phyloP scores from a whole-genome alignment of 2,329 filamentous ascomycete species.

The Nannizziopsis arthrosporioides region DNA sequence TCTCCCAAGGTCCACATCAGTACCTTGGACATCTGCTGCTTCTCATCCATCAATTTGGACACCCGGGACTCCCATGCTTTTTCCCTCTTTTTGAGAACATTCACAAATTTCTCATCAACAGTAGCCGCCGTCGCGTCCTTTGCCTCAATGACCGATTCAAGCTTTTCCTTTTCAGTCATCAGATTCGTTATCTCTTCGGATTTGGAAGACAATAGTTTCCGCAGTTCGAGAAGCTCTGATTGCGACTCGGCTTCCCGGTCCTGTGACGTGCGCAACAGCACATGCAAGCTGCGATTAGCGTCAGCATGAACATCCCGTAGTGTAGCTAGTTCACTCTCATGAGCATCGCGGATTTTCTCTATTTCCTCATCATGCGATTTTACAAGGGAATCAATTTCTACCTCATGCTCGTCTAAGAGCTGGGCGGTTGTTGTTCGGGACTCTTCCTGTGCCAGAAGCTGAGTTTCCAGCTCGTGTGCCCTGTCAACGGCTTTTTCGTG shows the following conservation, averaged over 20 bases:
- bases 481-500: constrained; percentile 24
- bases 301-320: constrained; percentile 29
- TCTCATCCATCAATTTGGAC: constrained; percentile 31
- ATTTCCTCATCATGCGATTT: constrained; percentile 28
- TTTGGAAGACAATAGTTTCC: constrained; percentile 14
- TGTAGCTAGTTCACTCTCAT: constrained; percentile 27
- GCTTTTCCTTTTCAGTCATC: constrained; percentile 24
- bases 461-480: constrained; percentile 22
- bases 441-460: constrained; percentile 19
- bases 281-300: constrained; percentile 27
- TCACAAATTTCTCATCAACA: constrained; percentile 31
- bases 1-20: constrained; percentile 33
- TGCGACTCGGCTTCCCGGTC: constrained; percentile 27
- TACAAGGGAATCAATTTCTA: constrained; percentile 17
- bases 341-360: constrained; percentile 27
- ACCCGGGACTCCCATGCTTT: constrained; percentile 34
- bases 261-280: constrained; percentile 25
- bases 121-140: constrained; percentile 33
- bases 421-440: constrained; percentile 21
- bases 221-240: constrained; percentile 24
- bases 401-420: constrained; percentile 8
- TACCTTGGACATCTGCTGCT: constrained; percentile 31
- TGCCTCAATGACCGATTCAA: constrained; percentile 27
- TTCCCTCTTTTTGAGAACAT: constrained; percentile 33
- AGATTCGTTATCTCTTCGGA: constrained; percentile 20